phyloP scores from a whole-genome alignment of 805 yeast species.

The Hanseniaspora clermontiae region DNA sequence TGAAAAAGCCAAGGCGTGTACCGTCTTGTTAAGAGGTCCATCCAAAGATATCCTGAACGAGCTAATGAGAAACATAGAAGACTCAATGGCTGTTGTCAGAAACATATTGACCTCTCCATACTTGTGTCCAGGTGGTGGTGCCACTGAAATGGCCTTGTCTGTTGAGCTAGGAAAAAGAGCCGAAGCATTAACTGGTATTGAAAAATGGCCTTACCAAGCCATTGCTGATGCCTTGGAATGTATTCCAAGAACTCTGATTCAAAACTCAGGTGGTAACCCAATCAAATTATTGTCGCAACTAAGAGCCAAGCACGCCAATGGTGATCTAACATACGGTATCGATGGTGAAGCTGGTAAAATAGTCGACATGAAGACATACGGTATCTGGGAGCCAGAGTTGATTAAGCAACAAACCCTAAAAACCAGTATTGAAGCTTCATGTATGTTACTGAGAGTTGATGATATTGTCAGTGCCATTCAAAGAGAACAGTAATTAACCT shows the following conservation, averaged over 20 bases:
- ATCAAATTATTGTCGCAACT: conserved; percentile 77
- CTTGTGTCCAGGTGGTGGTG: conserved; percentile 97
- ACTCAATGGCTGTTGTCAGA: conserved; percentile 95
- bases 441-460: conserved; percentile 86
- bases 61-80: conserved; percentile 91
- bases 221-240: conserved; percentile 98
- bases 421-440: conserved; percentile 96
- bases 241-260: conserved; percentile 91
- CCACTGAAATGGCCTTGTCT: conserved; percentile 96
- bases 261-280: conserved; percentile 96
- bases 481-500: conserved; percentile 28
- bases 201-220: conserved; percentile 98
- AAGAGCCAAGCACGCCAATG: conserved; percentile 93
- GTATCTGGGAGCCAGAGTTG: conserved; percentile 99
- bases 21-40: conserved; percentile 86
- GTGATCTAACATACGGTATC: conserved; percentile 72
- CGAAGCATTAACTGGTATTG: conserved; percentile 82
- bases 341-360: conserved; percentile 91
- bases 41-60: conserved; percentile 93
- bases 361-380: conserved; percentile 90
- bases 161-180: conserved; percentile 83
- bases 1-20: conserved; percentile 81
- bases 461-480: conserved; percentile 96
- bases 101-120: conserved; percentile 91
- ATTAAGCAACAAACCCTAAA: conserved; percentile 92